Percentiles rank a stretch among this genome's conserved stretches.
phyloP scores from a whole-genome alignment of 176 grass and related monocot genomes.

The Bothriochloa decipiens region DNA sequence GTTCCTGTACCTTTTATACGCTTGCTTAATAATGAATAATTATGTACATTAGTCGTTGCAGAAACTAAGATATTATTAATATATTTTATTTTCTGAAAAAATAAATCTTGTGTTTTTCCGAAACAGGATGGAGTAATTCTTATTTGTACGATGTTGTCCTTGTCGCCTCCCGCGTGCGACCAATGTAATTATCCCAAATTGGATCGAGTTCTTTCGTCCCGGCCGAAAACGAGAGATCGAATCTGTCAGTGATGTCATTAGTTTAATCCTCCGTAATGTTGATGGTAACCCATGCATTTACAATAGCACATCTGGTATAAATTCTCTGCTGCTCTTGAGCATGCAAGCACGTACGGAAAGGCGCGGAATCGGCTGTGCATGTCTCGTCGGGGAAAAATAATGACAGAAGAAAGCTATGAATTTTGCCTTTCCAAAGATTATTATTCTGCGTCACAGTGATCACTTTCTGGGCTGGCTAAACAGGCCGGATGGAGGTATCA shows the following conservation, averaged over 20 bases:
- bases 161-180: not conserved
- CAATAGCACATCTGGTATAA: not conserved
- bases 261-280: not conserved
- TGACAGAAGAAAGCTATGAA: not conserved
- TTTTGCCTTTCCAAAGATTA: constrained; percentile 27
- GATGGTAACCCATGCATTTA: not conserved
- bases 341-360: constrained; percentile 38
- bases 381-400: not conserved
- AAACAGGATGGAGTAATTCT: not conserved
- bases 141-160: not conserved
- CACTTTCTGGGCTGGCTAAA: constrained; percentile 23
- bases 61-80: no score
- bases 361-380: not conserved
- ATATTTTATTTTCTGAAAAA: no score
- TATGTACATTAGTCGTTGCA: no score
- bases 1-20: no score
- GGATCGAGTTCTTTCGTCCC: not conserved
- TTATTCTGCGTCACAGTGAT: not conserved
- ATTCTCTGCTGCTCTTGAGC: not conserved
- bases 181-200: constrained; percentile 7
- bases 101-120: not conserved
- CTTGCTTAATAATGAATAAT: no score
- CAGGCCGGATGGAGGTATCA: not conserved
- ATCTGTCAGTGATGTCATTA: not conserved
- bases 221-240: constrained; percentile 15